These are phyloP conservation scores for Nicotiana undulata DNA, from an alignment of 257 asterid species.

Conservation along the genomic window DNA sequence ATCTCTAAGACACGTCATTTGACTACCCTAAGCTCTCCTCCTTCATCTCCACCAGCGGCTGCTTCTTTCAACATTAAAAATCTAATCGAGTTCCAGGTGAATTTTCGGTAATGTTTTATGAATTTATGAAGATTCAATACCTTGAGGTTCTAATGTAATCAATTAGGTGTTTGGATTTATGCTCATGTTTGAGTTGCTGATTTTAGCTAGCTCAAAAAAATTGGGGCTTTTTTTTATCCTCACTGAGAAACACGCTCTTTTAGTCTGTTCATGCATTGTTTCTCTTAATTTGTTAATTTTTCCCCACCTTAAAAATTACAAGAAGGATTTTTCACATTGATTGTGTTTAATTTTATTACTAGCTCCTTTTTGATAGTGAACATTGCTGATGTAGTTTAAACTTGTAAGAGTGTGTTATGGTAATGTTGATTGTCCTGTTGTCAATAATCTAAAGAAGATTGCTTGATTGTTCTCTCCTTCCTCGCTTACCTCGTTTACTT, in stretches of 20 bases:
- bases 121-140: neutral
- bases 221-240: neutral
- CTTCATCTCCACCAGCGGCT: neutral
- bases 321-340: neutral
- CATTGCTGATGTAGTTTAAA: neutral
- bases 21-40: neutral
- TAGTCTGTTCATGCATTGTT: neutral
- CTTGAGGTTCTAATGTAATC: neutral
- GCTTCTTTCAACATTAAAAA: neutral
- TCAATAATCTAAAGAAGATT: too few relatives aligned
- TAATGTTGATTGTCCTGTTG: neutral
- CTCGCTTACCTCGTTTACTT: neutral
- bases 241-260: neutral
- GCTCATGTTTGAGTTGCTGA: neutral
- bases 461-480: too few relatives aligned
- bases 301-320: neutral
- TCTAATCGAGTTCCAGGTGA: neutral
- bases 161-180: too few relatives aligned
- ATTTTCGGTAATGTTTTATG: neutral
- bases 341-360: neutral
- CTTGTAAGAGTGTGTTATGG: neutral
- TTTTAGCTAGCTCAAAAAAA: neutral
- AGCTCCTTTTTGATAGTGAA: neutral
- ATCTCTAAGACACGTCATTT: neutral
- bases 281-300: neutral